phyloP scores from a whole-genome alignment of 306 rosid species.

The Pachyrhizus erosus region DNA sequence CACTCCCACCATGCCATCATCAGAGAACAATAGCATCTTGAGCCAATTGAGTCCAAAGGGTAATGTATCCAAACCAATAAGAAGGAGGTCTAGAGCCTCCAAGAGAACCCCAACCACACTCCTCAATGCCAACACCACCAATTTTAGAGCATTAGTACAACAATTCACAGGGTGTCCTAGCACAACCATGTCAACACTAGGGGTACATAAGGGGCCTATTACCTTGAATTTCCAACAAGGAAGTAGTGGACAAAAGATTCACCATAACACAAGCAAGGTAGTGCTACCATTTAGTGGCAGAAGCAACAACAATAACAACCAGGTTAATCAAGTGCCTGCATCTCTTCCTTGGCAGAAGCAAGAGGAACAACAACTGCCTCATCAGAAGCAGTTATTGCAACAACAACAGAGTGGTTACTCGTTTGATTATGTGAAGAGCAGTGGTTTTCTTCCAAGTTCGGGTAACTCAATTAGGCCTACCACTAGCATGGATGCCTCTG shows the following conservation, averaged over 20 bases:
- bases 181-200: constrained; percentile 47
- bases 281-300: constrained; percentile 20
- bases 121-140: constrained; percentile 71
- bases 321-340: constrained; percentile 38
- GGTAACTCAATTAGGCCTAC: constrained; percentile 30
- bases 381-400: constrained; percentile 33
- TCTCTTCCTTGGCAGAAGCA: constrained; percentile 37
- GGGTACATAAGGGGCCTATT: constrained; percentile 70
- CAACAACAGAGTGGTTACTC: constrained; percentile 39
- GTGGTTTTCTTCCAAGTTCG: constrained; percentile 19
- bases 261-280: constrained; percentile 3
- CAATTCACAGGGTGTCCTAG: constrained; percentile 80
- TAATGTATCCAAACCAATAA: constrained; percentile 48
- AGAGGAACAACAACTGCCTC: constrained; percentile 26
- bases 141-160: constrained; percentile 81
- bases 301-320: constrained; percentile 19
- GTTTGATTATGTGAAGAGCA: constrained; percentile 30
- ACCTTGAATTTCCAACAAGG: constrained; percentile 70
- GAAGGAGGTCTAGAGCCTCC: constrained; percentile 72
- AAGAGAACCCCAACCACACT: constrained; percentile 73
- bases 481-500: constrained; percentile 42
- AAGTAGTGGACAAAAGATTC: constrained; percentile 37
- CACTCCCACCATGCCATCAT: constrained; percentile 23
- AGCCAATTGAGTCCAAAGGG: constrained; percentile 50
- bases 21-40: constrained; percentile 11